phyloP scores from a whole-genome alignment of 2,329 filamentous ascomycete species.

The Sarocladiaceae sp. region DNA sequence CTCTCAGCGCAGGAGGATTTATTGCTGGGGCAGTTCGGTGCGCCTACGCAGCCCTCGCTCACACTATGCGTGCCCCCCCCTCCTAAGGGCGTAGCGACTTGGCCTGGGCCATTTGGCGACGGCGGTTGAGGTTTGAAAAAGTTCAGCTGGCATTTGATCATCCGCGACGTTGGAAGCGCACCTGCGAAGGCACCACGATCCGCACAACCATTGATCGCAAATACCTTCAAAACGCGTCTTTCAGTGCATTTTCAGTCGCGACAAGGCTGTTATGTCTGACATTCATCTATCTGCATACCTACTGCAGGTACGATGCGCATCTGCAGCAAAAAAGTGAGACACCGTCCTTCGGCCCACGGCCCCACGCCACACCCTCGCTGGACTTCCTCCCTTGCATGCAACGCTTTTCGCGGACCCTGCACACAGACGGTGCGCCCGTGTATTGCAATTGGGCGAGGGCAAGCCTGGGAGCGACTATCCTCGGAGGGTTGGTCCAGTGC shows the following conservation, averaged over 20 bases:
- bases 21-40: not conserved
- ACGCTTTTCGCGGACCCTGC: not conserved
- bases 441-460: constrained; percentile 9
- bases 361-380: constrained; percentile 8
- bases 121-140: not conserved
- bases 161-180: not conserved
- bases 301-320: constrained; percentile 10
- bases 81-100: constrained; percentile 5
- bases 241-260: not conserved
- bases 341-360: not conserved
- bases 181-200: not conserved
- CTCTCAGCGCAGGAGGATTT: constrained; percentile 1
- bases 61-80: constrained; percentile 1
- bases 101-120: not conserved
- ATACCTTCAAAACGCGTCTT: constrained; percentile 8
- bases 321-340: constrained; percentile 9
- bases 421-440: constrained; percentile 4
- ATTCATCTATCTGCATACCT: constrained; percentile 9
- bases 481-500: not conserved
- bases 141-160: constrained; percentile 4
- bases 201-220: constrained; percentile 6
- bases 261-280: constrained; percentile 10
- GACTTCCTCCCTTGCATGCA: constrained; percentile 4
- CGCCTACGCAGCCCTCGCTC: not conserved
- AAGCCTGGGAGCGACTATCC: not conserved